Percentiles rank a stretch among this genome's conserved stretches.
Evolutionary conservation across 306 rosid species (phyloP).

Genomic region (Spatholobus suberectus): DNA sequence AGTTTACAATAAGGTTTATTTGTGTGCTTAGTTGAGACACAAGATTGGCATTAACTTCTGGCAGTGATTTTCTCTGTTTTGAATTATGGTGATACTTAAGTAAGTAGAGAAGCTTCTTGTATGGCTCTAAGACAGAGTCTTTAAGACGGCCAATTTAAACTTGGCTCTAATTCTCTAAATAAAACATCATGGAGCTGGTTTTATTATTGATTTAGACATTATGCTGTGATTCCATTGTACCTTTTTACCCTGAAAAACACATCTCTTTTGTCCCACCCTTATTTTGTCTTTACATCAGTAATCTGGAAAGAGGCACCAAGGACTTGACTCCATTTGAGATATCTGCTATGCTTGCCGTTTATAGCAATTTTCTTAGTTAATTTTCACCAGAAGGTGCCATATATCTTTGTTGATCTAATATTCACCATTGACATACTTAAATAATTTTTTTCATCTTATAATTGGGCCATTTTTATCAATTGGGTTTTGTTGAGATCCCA

Average conservation of each 20-base stretch:
- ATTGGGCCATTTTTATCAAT: background rate
- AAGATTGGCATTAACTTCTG: slow-evolving; percentile 19
- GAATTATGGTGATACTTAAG: slow-evolving; percentile 27
- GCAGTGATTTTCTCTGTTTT: slow-evolving; percentile 17
- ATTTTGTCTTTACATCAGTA: slow-evolving; percentile 7
- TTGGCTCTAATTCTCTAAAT: background rate
- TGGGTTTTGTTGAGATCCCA: slow-evolving; percentile 17
- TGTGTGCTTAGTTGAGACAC: slow-evolving; percentile 12
- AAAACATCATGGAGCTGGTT: background rate
- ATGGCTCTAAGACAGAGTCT: slow-evolving; percentile 28
- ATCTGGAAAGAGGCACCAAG: slow-evolving; percentile 12
- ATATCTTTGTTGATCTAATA: slow-evolving; percentile 19
- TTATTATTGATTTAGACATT: slow-evolving; percentile 13
- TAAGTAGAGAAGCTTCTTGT: slow-evolving; percentile 28
- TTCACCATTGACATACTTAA: background rate
- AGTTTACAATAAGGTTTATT: slow-evolving; percentile 2
- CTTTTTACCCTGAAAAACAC: background rate
- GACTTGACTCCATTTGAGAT: slow-evolving; percentile 18
- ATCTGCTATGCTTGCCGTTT: slow-evolving; percentile 4
- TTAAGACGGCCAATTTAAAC: background rate
- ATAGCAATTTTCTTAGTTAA: slow-evolving; percentile 25
- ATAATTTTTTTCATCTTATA: background rate
- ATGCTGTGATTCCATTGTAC: slow-evolving; percentile 22
- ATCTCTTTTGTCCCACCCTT: slow-evolving; percentile 1
- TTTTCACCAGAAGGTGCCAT: background rate